Evolutionary conservation across 352 stramenopile species (phyloP).

Genomic region (Phytopythium aichiense): DNA sequence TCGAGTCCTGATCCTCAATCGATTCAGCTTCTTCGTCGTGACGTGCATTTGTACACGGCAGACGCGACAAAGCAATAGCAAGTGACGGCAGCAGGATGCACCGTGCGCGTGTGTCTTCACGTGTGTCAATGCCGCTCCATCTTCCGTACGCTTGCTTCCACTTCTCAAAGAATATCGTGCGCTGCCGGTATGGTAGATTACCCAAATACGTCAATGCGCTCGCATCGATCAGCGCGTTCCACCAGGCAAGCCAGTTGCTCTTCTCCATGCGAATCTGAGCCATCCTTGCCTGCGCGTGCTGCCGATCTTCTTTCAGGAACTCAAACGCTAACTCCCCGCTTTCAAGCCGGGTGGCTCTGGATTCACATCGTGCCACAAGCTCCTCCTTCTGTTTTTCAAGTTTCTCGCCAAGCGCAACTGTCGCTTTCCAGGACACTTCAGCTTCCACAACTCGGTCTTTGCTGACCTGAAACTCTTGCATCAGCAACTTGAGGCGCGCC

Average conservation of each 20-base stretch:
- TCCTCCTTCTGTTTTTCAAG: slow-evolving; percentile 23
- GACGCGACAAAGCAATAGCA: background rate
- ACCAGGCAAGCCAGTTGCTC: slow-evolving; percentile 25
- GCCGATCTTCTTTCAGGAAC: slow-evolving; percentile 31
- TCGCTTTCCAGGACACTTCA: slow-evolving; percentile 28
- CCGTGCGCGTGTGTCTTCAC: background rate
- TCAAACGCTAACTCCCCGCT: slow-evolving; percentile 31
- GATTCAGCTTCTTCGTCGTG: background rate
- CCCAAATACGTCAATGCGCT: slow-evolving; percentile 33
- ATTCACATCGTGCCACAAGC: slow-evolving; percentile 20
- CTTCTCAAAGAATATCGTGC: background rate
- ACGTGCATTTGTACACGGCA: background rate
- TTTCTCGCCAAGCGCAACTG: slow-evolving; percentile 20
- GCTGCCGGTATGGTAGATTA: slow-evolving; percentile 7
- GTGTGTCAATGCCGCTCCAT: background rate
- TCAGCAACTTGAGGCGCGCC: slow-evolving; percentile 37
- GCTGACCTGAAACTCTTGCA: slow-evolving; percentile 65
- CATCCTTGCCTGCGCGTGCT: slow-evolving; percentile 13
- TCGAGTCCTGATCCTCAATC: background rate
- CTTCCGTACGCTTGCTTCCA: background rate
- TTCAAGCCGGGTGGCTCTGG: slow-evolving; percentile 17
- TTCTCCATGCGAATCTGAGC: slow-evolving; percentile 16
- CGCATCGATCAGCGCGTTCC: slow-evolving; percentile 54
- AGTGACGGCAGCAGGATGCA: background rate
- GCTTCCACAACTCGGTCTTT: slow-evolving; percentile 54